Conservation (phyloP, 495 filamentous ascomycete genomes). For the Penicillium egyptiacum region DNA sequence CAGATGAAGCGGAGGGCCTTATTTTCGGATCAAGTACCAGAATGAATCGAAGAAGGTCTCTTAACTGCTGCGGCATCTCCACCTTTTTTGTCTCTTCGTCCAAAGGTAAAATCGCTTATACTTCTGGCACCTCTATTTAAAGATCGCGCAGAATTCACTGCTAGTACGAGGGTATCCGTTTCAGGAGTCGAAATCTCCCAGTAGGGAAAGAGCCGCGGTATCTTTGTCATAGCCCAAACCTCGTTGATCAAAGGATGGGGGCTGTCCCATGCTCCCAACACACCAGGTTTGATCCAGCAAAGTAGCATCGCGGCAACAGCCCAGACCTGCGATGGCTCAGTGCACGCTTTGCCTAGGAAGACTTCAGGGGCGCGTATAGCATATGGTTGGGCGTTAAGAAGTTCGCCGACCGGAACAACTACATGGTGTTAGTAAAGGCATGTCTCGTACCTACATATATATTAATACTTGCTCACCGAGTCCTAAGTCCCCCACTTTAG, state of each 20-base stretch:
- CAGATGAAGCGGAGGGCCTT: no score
- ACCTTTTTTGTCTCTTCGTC: no score
- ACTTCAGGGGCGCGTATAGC: background rate
- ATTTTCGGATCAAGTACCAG: no score
- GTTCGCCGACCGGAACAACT: background rate
- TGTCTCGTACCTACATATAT: background rate
- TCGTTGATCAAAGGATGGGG: background rate
- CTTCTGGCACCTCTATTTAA: background rate
- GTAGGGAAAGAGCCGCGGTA: background rate
- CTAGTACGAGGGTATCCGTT: background rate
- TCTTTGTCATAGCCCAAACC: background rate
- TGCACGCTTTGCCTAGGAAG: background rate
- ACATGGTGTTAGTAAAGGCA: background rate
- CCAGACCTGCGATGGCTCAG: background rate
- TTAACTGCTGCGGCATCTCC: no score
- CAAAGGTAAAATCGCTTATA: background rate
- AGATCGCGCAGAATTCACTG: background rate
- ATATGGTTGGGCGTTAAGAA: background rate
- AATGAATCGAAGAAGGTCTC: no score
- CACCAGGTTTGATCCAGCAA: conserved; percentile 4
- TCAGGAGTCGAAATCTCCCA: background rate
- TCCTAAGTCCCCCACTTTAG: background rate
- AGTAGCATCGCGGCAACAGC: conserved; percentile 3
- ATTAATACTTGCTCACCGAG: background rate
- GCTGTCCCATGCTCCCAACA: background rate